Evolutionary conservation across 1,284 basidiomycete species (phyloP).

Genomic region (Ustilago trichophora): DNA sequence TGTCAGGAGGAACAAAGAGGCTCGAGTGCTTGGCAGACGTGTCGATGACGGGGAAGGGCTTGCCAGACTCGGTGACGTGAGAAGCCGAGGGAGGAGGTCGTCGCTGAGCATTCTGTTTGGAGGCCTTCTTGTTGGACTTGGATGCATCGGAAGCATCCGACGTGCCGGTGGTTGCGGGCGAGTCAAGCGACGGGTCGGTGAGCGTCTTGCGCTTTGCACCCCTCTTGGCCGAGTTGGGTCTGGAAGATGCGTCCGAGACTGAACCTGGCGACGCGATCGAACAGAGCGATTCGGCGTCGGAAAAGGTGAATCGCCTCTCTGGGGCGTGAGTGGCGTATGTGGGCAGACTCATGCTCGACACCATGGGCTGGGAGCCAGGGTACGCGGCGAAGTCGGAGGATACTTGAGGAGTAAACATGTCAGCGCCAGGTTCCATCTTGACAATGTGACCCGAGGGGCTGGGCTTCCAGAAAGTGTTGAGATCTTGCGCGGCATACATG

Average conservation of each 20-base stretch:
- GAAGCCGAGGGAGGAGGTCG: slow-evolving; percentile 61
- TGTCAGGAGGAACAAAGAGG: slow-evolving; percentile 82
- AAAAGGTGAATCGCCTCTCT: slow-evolving; percentile 31
- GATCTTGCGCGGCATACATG: slow-evolving; percentile 22
- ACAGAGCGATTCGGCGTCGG: slow-evolving; percentile 29
- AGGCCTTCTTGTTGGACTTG: slow-evolving; percentile 22
- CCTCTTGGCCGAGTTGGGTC: slow-evolving; percentile 20
- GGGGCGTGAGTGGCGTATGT: slow-evolving; percentile 20
- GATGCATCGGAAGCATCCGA: slow-evolving; percentile 1
- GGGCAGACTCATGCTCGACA: slow-evolving; percentile 35
- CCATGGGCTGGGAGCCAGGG: slow-evolving; percentile 27
- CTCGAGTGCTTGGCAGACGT: slow-evolving; percentile 65
- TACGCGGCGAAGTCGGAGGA: slow-evolving; percentile 10
- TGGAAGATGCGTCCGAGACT: slow-evolving; percentile 18
- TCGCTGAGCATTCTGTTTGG: slow-evolving; percentile 23
- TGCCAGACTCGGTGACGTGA: slow-evolving; percentile 62
- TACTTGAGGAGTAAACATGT: slow-evolving; percentile 20
- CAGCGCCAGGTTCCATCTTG: slow-evolving; percentile 29
- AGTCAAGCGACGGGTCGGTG: slow-evolving; percentile 16
- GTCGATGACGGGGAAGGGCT: slow-evolving; percentile 66
- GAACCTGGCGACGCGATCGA: slow-evolving; percentile 33
- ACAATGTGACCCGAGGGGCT: slow-evolving; percentile 13
- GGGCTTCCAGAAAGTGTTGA: slow-evolving; percentile 30
- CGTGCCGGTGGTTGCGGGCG: slow-evolving; percentile 4
- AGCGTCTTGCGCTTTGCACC: slow-evolving; percentile 32